These are phyloP conservation scores for Lactarius deliciosus DNA, from an alignment of 768 basidiomycete species.

Conservation along the genomic window DNA sequence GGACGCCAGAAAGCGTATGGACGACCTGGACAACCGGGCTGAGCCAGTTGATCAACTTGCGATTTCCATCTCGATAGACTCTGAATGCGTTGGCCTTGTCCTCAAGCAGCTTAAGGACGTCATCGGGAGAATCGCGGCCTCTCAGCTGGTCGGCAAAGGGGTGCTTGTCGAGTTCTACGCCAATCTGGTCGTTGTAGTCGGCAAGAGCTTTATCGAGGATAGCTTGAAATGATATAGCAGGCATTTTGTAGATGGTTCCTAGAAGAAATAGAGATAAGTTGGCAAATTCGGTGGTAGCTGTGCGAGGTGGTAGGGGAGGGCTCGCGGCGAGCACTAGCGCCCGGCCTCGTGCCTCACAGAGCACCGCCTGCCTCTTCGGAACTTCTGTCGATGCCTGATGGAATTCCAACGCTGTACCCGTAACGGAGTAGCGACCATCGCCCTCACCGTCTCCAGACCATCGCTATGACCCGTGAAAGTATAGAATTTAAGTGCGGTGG, in stretches of 20 bases:
- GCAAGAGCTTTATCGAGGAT: no score
- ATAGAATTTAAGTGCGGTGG: slow-evolving; percentile 3
- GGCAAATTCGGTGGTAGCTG: not conserved
- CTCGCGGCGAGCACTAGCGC: not conserved
- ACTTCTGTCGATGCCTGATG: no score
- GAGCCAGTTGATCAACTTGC: not conserved
- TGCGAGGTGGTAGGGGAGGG: not conserved
- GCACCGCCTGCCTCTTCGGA: no score
- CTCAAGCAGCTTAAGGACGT: not conserved
- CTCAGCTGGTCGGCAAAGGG: not conserved
- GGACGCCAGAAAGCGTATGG: not conserved
- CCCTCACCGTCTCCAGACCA: no score
- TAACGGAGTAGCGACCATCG: not conserved
- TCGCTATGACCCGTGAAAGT: not conserved
- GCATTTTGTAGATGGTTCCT: not conserved
- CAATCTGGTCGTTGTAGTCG: not conserved
- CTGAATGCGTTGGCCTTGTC: not conserved
- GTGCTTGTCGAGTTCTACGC: slow-evolving; percentile 5
- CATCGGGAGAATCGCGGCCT: not conserved
- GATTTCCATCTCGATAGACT: not conserved
- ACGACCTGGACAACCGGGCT: not conserved
- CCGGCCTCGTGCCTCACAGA: not conserved
- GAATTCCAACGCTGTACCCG: no score
- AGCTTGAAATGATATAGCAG: not conserved
- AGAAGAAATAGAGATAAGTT: not conserved